Base-by-base conservation (phyloP, 2,329 filamentous ascomycete species). In the Scedosporium minutisporum region DNA sequence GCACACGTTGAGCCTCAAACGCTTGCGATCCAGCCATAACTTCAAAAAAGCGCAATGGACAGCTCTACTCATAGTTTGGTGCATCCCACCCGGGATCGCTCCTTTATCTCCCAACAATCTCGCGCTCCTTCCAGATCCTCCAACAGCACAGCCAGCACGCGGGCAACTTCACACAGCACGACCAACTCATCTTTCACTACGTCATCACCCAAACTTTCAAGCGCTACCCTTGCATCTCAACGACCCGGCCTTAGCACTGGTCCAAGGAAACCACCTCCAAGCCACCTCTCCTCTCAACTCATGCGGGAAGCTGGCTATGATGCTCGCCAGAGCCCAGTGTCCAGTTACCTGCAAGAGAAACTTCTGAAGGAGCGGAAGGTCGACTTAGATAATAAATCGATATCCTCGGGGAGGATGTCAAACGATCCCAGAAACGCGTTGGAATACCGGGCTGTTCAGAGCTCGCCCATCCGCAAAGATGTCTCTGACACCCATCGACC, bases 341-440 rank as follows among this genome's bases (percentile, higher is more conserved):
- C 83, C 0, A 77, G 73, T 16, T 80, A 84, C 60, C 73, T 86
- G 2, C 82, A 83, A 57, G 82, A 85, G 68, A 80, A 77, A 65
- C 71, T 86, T n/a, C 77, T 80, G 58, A 78, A 74, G 29, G 80
- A 82, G 66, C 77, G 82, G 41, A 77, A 72, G 61, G 75, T 76
- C 0, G 82, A 84, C 66, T 76, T 74, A 58, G 80, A 82, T 48
- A 77, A 77, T 57, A 67, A 68, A 2, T 62, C 61, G n/a, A 16
- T 61, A 14, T 46, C 38, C 21, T 46, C 53, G 25, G 18, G 21
- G 18, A 62, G 29, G 29, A 57, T 51, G 63, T 73, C 18, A 71
- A 67, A 27, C 65, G 71, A 9, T 61, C 67, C 0, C 64, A 69
- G 5, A 12, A 73, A 71, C 61, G 80, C 78, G 1, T 78, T 79